Base-by-base conservation (phyloP, 306 rosid species). In the Corylus heterophylla region DNA sequence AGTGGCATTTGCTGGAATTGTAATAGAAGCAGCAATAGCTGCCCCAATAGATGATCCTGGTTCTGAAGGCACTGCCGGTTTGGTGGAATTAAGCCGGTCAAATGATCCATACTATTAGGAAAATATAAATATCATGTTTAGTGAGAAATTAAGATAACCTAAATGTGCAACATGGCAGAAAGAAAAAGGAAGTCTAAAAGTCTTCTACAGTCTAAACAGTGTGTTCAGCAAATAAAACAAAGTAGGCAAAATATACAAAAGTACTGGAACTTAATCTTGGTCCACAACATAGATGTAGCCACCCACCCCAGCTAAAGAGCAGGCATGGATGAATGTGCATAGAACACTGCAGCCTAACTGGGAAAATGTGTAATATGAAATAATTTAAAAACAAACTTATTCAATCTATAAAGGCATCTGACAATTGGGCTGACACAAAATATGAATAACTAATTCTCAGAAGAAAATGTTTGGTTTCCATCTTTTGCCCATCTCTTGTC, bases 41-140 rank as follows among this genome's bases (percentile, higher is more conserved):
- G 98, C 98, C 79, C 97, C 98, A 63, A 92, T 89, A 77, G 98
- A 89, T 69, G 97, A 94, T 77, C 97, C 97, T 31, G 86, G 87
- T 85, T 89, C 89, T 56, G 98, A 89, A 75, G 93, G 91, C 77
- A 77, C 54, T 22, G 89, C 63, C 8, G 83, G 76, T 84, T 83
- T 84, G 25, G 86, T 73, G 74, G 78, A 86, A 74, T 79, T 85
- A 52, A 91, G 87, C 75, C 74, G 87, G 67, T 92, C 93, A 89
- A 94, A 94, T 16, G 98, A 89, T 79, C 98, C 95, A 71, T 87
- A 87, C 98, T 94, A 80, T 79, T 71, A 80, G 62, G 81, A 76
- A 66, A 86, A 9, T 62, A 39, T 14, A 27, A 25, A 47, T 29
- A 59, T 75, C 48, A 81, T 66, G 76, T 52, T 81, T 37, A 69